Evolutionary conservation across 257 asterid genomes (phyloP).

Genomic region (Linderniella brevidens): DNA sequence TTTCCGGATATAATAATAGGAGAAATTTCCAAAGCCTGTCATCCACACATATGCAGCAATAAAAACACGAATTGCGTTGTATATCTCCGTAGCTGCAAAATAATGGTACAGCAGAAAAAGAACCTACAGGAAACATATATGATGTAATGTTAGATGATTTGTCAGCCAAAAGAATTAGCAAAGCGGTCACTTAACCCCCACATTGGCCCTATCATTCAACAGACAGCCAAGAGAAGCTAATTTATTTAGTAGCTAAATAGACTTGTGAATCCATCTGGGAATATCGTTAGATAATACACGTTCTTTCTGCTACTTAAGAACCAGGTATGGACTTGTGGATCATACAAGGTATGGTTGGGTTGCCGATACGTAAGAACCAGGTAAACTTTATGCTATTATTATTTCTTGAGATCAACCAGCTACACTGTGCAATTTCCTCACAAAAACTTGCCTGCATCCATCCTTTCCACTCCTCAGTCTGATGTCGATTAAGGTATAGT

Average conservation of each 20-base stretch:
- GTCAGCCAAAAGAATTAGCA: too few species aligned
- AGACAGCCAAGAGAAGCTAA: too few species aligned
- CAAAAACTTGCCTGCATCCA: constrained; percentile 88
- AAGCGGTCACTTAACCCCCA: too few species aligned
- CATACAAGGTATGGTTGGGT: too few species aligned
- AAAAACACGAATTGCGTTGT: constrained; percentile 88
- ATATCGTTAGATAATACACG: too few species aligned
- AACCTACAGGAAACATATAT: constrained; percentile 12
- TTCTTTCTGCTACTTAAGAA: too few species aligned
- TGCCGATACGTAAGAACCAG: too few species aligned
- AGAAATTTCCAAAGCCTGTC: constrained; percentile 98
- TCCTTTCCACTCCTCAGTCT: constrained; percentile 99
- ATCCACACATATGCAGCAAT: constrained; percentile 99
- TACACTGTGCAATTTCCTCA: not conserved
- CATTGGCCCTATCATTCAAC: too few species aligned
- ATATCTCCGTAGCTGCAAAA: constrained; percentile 92
- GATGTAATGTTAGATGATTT: not conserved
- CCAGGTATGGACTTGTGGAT: too few species aligned
- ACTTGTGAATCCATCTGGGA: too few species aligned
- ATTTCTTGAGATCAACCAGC: not conserved
- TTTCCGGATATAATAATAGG: constrained; percentile 84
- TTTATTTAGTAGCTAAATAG: too few species aligned
- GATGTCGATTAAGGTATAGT: constrained; percentile 93
- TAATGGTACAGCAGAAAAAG: constrained; percentile 92
- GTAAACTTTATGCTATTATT: too few species aligned